A percentile compares a stretch with the other conserved stretches of the same genome.
These are phyloP conservation scores for Neospora caninum DNA, from an alignment of 169 alveolate species.

Conservation along the genomic window DNA sequence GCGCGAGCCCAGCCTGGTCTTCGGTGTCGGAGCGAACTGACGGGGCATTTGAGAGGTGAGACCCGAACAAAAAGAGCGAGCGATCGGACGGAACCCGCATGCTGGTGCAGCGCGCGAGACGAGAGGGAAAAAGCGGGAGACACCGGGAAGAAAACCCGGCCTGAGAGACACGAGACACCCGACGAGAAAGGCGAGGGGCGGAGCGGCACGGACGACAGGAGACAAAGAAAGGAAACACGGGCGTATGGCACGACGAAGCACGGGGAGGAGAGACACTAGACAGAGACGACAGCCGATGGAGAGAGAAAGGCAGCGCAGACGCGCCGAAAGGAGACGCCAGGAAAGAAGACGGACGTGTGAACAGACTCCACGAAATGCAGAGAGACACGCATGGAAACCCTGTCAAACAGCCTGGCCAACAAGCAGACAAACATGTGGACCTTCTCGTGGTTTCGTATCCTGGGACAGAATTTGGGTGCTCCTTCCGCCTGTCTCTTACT, in stretches of 20 bases:
- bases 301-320: too few species aligned
- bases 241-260: neutral
- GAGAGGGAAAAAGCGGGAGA: too few species aligned
- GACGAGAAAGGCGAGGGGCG: neutral
- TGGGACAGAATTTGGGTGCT: too few species aligned
- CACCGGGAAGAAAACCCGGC: too few species aligned
- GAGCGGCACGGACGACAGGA: neutral
- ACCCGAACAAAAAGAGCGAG: neutral
- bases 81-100: neutral
- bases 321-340: neutral
- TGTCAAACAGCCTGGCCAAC: too few species aligned
- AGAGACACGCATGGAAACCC: too few species aligned
- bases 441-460: too few species aligned
- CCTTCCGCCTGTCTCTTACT: neutral
- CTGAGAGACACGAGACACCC: too few species aligned
- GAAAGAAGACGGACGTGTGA: slow-evolving; percentile 7
- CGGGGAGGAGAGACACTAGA: neutral
- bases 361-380: too few species aligned
- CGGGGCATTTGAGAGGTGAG: neutral
- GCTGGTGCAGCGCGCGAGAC: too few species aligned
- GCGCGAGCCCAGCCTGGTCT: slow-evolving; percentile 12
- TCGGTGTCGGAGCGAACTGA: slow-evolving; percentile 61
- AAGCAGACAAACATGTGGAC: too few species aligned
- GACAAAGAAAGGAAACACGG: neutral
- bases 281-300: neutral